phyloP scores from a whole-genome alignment of 2,329 filamentous ascomycete genomes.

The Xylaria sp. region DNA sequence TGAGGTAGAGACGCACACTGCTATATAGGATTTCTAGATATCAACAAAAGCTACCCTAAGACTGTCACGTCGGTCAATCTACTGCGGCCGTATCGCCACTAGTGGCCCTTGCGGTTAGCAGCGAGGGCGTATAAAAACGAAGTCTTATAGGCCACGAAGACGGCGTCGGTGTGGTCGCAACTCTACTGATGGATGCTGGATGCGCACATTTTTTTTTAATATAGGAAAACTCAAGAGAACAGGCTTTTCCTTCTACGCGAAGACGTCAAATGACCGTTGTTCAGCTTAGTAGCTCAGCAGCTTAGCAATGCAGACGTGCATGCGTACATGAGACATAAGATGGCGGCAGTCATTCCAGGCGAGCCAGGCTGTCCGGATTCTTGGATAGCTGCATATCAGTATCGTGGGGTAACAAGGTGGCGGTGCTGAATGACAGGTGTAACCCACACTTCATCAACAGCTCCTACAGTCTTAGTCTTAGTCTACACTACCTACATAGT shows the following conservation, averaged over 20 bases:
- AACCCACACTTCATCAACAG: conserved; percentile 18
- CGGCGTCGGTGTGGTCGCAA: conserved; percentile 2
- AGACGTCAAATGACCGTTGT: conserved; percentile 29
- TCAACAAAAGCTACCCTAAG: not conserved
- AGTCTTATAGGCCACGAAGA: conserved; percentile 17
- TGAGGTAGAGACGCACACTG: not conserved
- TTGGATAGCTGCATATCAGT: conserved; percentile 25
- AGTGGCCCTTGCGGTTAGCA: not conserved
- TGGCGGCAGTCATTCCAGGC: conserved; percentile 17
- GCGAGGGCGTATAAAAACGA: conserved; percentile 1
- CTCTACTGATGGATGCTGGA: no score
- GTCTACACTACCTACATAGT: no score
- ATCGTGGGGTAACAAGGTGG: conserved; percentile 20
- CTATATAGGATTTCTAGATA: not conserved
- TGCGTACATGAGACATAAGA: conserved; percentile 3
- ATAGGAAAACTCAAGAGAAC: conserved; percentile 15
- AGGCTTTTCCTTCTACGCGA: conserved; percentile 25
- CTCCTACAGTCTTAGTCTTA: not conserved
- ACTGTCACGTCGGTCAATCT: not conserved
- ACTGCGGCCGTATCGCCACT: not conserved
- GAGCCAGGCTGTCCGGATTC: conserved; percentile 11
- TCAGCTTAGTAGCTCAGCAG: conserved; percentile 8
- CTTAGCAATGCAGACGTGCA: conserved; percentile 15
- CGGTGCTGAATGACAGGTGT: conserved; percentile 20
- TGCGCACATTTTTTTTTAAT: conserved; percentile 16